Base-by-base conservation (phyloP, 2,329 filamentous ascomycete genomes). In the Penicillium sp. region DNA sequence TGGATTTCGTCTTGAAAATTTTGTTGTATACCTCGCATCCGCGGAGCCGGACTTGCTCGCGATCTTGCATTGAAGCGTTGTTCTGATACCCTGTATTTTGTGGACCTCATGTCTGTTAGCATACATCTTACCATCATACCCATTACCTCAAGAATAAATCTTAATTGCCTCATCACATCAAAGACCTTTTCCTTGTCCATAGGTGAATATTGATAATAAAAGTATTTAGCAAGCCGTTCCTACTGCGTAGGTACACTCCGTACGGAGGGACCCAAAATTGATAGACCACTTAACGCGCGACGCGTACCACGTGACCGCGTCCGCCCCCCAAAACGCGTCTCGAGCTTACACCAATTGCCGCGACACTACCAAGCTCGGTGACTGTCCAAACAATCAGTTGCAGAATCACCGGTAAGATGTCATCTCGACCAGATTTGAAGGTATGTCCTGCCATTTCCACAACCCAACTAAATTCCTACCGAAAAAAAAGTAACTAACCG, bases 391-490 rank as follows among this genome's bases (percentile, higher is more conserved):
- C 54, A 40, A 51, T 30, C 57, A 35, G 40, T 56, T 61, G 58
- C 63, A 61, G 42, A 63, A 67, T 57, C 55, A 47, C 62, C 64
- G 61, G 60, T 66, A 84, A 64, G 49, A 91, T 91, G 89, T 88
- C 88, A 76, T 90, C 89, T 56, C 82, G 89, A 72, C 89, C 89
- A 60, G 89, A 91, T 74, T 77, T 91, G 55, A 91, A 90, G 85
- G 89, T 89, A 76, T 28, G 17, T 7, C 9, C n/a, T 5, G 19
- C n/a, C 33, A 22, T 8, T 13, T 33, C 30, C 30, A 33, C 10
- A 33, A 10, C 12, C 12, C 6, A 10, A 12, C 10, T 30, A 4
- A 19, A 19, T 13, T 6, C 38, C 28, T 17, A 2, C 33, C n/a
- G n/a, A 8, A 30, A 24, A 30, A 50, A 4, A 12, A 35, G 45